A percentile compares a stretch with the other conserved stretches of the same genome.
phyloP scores from a whole-genome alignment of 257 asterid genomes.

The Ocimum tenuiflorum region DNA sequence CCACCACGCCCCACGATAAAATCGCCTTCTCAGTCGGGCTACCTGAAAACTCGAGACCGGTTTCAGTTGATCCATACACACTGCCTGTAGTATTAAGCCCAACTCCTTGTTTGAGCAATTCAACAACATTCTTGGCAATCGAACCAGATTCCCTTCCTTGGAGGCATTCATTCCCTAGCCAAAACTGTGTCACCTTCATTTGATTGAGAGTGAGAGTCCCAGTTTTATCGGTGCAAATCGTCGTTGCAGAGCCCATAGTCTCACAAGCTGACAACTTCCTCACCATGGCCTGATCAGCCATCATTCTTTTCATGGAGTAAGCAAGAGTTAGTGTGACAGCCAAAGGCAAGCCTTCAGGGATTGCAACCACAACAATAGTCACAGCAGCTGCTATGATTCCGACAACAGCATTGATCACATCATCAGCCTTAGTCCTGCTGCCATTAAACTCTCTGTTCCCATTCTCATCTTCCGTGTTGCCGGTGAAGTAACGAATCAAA shows the following conservation, averaged over 20 bases:
- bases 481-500: slow-evolving; percentile 22
- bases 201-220: slow-evolving; percentile 35
- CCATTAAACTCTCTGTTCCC: slow-evolving; percentile 29
- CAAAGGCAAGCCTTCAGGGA: slow-evolving; percentile 40
- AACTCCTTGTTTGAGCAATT: slow-evolving; percentile 23
- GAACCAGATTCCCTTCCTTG: neutral
- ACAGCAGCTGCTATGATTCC: slow-evolving; percentile 34
- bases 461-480: slow-evolving; percentile 24
- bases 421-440: slow-evolving; percentile 15
- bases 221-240: slow-evolving; percentile 28
- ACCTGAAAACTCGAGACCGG: slow-evolving; percentile 48
- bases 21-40: slow-evolving; percentile 85
- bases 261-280: slow-evolving; percentile 26
- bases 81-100: slow-evolving; percentile 28
- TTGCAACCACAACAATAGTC: slow-evolving; percentile 41
- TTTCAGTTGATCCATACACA: neutral
- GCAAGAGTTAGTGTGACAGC: slow-evolving; percentile 44
- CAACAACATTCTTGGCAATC: slow-evolving; percentile 6
- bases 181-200: slow-evolving; percentile 29
- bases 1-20: slow-evolving; percentile 62
- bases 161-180: slow-evolving; percentile 21
- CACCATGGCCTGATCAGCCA: slow-evolving; percentile 41
- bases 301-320: slow-evolving; percentile 36
- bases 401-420: slow-evolving; percentile 26
- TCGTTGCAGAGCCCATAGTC: slow-evolving; percentile 33